Evolutionary conservation across 768 basidiomycete genomes (phyloP), one percentile per base, ranked within the genome.

Genomic region (Exsudoporus frostii): DNA sequence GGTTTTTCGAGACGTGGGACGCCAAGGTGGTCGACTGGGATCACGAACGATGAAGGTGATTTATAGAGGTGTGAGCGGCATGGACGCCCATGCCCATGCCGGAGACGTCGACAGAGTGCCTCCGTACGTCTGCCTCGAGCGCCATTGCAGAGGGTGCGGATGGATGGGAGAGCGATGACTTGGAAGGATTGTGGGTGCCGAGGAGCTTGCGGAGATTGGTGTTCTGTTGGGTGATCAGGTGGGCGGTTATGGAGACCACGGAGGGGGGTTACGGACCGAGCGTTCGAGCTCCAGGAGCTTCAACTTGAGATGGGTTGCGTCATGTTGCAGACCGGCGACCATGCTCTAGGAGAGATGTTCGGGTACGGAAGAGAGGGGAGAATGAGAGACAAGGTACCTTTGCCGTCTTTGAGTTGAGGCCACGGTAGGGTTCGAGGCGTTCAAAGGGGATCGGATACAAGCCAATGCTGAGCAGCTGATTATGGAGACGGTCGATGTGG

Each of bases 331-430:
- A 24, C 83, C 83, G 0, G 86, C 76, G 4, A 89, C 83, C 82
- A 87, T 88, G 57, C 85, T 86, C 88, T 90, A 50, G 3, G 6
- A 22, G 27, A 29, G 25, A 30, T 1, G 49, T 15, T 34, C 19
- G 13, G 50, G 8, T 19, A 20, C n/a, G 55, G 15, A 22, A 27
- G 7, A 20, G 34, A 22, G 37, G 5, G 20, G 22, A 11, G 42
- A 7, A 2, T 0, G n/a, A 19, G 13, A 45, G 24, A 39, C n/a
- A 4, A 20, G 34, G 41, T 51, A 86, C 88, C 78, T 88, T 89
- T 47, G 85, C 86, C 0, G 85, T 88, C 67, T 84, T 90, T 22
- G 80, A 82, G 62, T 89, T 87, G n/a, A 89, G 73, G 6, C 87
- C 87, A 45, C 76, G 82, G 65, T 83, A 86, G 1, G 79, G 78